Conservation (phyloP, 1,284 basidiomycete genomes). For the Hemileia vastatrix region DNA sequence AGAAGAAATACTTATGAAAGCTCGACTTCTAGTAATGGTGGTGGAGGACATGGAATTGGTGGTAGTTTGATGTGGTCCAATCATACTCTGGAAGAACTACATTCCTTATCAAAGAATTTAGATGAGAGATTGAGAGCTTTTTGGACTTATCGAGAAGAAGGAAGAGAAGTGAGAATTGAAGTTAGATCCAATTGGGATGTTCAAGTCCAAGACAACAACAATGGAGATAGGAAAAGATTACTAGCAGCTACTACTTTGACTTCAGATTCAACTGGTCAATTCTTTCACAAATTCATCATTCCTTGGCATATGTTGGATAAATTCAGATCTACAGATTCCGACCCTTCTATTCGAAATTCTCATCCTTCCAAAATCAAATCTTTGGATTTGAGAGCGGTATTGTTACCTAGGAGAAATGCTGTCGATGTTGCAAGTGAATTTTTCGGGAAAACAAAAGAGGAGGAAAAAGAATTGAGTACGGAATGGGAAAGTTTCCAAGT, state of each 20-base stretch:
- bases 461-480: not conserved
- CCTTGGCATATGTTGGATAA: slow-evolving; percentile 14
- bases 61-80: slow-evolving; percentile 31
- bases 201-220: slow-evolving; percentile 5
- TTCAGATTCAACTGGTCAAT: slow-evolving; percentile 7
- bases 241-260: slow-evolving; percentile 5
- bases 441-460: not conserved
- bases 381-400: not conserved
- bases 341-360: too few species aligned
- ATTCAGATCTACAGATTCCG: too few species aligned
- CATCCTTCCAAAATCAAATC: too few species aligned
- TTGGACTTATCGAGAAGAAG: slow-evolving; percentile 33
- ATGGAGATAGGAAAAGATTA: not conserved
- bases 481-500: slow-evolving; percentile 17
- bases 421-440: not conserved
- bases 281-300: slow-evolving; percentile 7
- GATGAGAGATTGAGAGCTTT: slow-evolving; percentile 29
- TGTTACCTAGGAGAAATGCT: not conserved
- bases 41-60: too few species aligned
- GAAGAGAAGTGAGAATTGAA: slow-evolving; percentile 30
- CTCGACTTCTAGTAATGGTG: too few species aligned
- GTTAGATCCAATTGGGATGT: slow-evolving; percentile 29
- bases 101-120: slow-evolving; percentile 30
- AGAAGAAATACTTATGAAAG: too few species aligned
- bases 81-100: slow-evolving; percentile 30